Conservation (phyloP, 805 yeast genomes). For the Pichia nakasei region DNA sequence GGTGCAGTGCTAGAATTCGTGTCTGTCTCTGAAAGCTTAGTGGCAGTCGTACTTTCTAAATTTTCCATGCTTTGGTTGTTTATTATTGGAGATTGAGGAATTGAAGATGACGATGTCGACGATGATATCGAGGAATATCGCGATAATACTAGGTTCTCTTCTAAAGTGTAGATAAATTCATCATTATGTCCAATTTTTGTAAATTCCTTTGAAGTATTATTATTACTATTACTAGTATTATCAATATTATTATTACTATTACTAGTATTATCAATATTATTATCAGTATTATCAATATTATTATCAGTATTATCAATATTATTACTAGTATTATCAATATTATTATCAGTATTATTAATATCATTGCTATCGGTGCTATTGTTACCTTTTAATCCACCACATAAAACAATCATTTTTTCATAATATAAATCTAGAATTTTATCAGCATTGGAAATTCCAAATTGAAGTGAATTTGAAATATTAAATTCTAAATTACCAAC, state of each 20-base stretch:
- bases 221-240: background rate
- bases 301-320: background rate
- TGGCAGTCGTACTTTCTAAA: background rate
- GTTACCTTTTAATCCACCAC: constrained; percentile 28
- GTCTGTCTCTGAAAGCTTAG: background rate
- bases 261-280: background rate
- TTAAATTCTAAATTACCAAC: constrained; percentile 16
- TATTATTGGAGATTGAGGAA: background rate
- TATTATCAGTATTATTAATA: background rate
- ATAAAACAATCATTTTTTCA: constrained; percentile 38
- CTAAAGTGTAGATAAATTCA: background rate
- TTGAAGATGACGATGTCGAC: background rate
- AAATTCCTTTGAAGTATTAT: background rate
- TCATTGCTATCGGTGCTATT: background rate
- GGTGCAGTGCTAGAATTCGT: background rate
- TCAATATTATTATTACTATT: background rate
- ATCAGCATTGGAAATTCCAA: constrained; percentile 26
- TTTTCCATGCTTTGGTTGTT: background rate
- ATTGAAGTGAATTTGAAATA: constrained; percentile 16
- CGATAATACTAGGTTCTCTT: background rate
- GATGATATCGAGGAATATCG: background rate
- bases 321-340: background rate
- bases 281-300: background rate
- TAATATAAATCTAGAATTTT: constrained; percentile 42
- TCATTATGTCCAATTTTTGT: background rate